Evolutionary conservation across 1,139 yeast genomes (phyloP), one percentile per base, ranked within the genome.

Genomic region (Taiozyma onychis): DNA sequence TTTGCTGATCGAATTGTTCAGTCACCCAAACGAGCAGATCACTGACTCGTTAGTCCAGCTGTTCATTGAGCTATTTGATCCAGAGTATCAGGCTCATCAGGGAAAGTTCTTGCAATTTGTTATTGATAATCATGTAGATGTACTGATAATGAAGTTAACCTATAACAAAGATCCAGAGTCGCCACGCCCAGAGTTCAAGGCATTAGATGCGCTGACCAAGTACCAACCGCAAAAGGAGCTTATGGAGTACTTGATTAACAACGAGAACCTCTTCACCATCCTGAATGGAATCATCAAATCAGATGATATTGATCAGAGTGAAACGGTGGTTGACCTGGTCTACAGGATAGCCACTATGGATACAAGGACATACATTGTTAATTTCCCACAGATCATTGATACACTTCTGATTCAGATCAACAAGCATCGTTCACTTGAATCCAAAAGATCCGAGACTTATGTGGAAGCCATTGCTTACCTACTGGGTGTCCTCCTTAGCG

Each of bases 11-110:
- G 51, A 57, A 4, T 50, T 69, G 18, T 44, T 69, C 26, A 53
- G 53, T 10, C 74, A 70, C 48, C 69, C 66, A 32, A 69, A 70
- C 46, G 51, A 58, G 10, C 69, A 66, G 39, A 67, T 70, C 37
- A 64, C 61, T n/a, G 55, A 60, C 18, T 57, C 57, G 1, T 26
- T 44, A n/a, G 24, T 43, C 13, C 21, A 35, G 10, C 21, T 49
- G 2, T 49, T 47, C 24, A 32, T 39, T 26, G 52, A 49, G 28
- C 18, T 47, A n/a, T 44, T 46, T 26, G 52, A 47, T 34, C 21
- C 39, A 28, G 43, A 41, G 1, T 30, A 45, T 16, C 47, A 45
- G 14, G 44, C 28, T 5, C 43, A 48, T 11, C 42, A 35, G 21
- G 45, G 32, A 6, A 14, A 14, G 5, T 21, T 48, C 8, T 13